Conservation (phyloP, 2,329 filamentous ascomycete genomes). For the Fusarium succisae region DNA sequence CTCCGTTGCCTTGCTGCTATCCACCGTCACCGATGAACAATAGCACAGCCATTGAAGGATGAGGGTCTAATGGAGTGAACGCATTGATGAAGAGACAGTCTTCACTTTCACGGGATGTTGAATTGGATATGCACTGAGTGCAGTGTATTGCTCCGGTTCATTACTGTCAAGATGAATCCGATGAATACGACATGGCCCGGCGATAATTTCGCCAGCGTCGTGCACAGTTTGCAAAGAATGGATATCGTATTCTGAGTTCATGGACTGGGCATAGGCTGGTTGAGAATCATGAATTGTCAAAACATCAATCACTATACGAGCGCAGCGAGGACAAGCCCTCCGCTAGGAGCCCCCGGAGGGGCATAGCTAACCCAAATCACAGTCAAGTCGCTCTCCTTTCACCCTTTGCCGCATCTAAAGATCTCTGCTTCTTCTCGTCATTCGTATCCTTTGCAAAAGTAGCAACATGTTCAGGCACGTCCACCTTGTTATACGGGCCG, state of each 20-base stretch:
- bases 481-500: slow-evolving; percentile 66
- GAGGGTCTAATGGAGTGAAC: slow-evolving; percentile 33
- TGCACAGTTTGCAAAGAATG: accelerated
- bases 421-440: slow-evolving; percentile 39
- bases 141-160: neutral
- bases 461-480: slow-evolving; percentile 69
- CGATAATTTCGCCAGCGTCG: no score
- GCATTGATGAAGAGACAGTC: slow-evolving; percentile 44
- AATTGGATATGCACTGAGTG: neutral
- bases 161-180: neutral
- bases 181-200: neutral
- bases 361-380: no score
- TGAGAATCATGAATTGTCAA: no score
- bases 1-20: slow-evolving; percentile 38
- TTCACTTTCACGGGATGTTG: slow-evolving; percentile 35
- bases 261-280: no score
- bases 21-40: slow-evolving; percentile 43
- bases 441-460: slow-evolving; percentile 53
- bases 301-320: neutral
- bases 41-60: slow-evolving; percentile 25
- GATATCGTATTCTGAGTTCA: accelerated
- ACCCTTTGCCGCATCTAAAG: slow-evolving; percentile 40
- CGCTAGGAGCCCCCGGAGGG: neutral
- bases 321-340: neutral
- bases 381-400: slow-evolving; percentile 20